Evolutionary conservation across 2,329 filamentous ascomycete species (phyloP), one percentile per base, ranked within the genome.

Genomic region (Fusarium sp.): DNA sequence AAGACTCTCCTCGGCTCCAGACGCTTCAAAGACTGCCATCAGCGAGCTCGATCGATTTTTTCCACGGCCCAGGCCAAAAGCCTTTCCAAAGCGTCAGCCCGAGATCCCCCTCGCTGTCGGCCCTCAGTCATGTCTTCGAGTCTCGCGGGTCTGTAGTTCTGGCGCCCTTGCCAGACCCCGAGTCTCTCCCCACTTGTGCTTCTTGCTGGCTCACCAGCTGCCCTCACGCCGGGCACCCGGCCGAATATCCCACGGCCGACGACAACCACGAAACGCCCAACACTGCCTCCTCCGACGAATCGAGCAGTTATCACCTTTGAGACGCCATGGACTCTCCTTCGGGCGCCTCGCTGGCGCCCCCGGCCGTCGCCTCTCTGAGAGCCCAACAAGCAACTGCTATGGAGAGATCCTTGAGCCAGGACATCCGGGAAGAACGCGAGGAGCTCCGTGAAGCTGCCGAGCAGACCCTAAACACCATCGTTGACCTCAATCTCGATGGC

Each of bases 401-500:
- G 88, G 85, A 88, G 77, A 82, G 89, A 62, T 86, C 93, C 11
- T 83, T 96, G 72, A 97, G 92, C 81, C 89, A 93, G 80, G 90
- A 97, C 78, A 97, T 98, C 75, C 90, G 93, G 73, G 93, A 96
- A 77, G 93, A 98, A 82, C 89, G 94, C 68, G 92, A 97, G 77
- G 95, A 98, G 78, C 86, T 99, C 73, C 93, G 94, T 77, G 93
- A 97, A 82, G 96, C 95, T 40, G 96, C 95, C 55, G 95, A 98
- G 81, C 93, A 97, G 82, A 97, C 94, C 20, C 86, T 97, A 78
- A 99, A 98, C 80, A 92, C 97, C 69, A 97, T 99, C 78, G 87
- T 99, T 77, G 95, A 99, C 81, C 85, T 99, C 70, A 93, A 93
- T 76, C 86, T 98, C 61, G 92, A 97, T 77, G 93, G 93, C 70